Base-by-base conservation (phyloP, 345 rosid genomes). In the Psidium friedrichsthalianum region DNA sequence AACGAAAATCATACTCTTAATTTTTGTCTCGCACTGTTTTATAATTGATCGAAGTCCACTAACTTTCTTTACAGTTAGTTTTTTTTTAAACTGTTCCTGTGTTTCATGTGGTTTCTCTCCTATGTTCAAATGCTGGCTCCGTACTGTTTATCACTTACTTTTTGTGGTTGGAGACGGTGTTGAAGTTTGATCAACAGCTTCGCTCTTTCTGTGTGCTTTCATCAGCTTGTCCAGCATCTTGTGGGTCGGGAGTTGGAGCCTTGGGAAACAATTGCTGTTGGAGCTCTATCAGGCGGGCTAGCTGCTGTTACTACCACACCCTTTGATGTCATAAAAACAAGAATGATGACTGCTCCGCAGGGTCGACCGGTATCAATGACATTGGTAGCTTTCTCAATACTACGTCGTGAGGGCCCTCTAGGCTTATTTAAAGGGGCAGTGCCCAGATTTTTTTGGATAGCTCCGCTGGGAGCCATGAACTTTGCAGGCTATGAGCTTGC, bases 381-480 rank as follows among this genome's bases (percentile, higher is more conserved):
- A 5, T 78, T 95, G 90, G 95, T 95, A 29, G 95, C 90, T 11
- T 42, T 92, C 84, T 94, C 99, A 56, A 93, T 97, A 83, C 91
- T 96, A 86, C 96, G 93, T n/a, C 92, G 91, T 2, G 98, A 97
- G 90, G 99, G 99, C 10, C 97, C 99, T 20, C 95, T 97, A 22
- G 99, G 98, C 81, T 88, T 97, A 69, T 97, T 97, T 82, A 97
- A 97, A 88, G 99, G 99, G 89, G 98, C 98, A 55, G 89, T 95
- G 52, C 98, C 99, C 14, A 90, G 99, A 57, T 97, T 97, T 89
- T 96, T 97, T 91, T 97, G 99, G 99, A 94, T 97, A 84, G 99
- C 99, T 81, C 99, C 99, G 5, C 87, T 97, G 16, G 99, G 99
- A n/a, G 99, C 99, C 85, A 97, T 97, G 99, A 97, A 97, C 91